These are phyloP conservation scores for Tephrocybe sp. DNA, from an alignment of 768 basidiomycete species.

Conservation along the genomic window DNA sequence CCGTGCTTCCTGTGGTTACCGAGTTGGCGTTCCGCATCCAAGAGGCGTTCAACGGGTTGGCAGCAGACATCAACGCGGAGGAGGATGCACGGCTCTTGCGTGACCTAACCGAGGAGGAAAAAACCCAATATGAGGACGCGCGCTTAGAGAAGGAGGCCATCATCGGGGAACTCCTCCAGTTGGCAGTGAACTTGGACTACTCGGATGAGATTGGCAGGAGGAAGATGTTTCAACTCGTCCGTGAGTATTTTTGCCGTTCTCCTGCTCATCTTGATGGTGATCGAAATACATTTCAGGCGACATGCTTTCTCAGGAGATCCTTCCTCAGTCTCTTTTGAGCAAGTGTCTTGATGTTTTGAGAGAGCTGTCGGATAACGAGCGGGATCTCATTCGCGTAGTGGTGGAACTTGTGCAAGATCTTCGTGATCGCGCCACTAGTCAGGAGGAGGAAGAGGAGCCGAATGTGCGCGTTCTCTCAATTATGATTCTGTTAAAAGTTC, in stretches of 20 bases:
- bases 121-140: slow-evolving; percentile 45
- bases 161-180: slow-evolving; percentile 76
- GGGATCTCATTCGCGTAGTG: slow-evolving; percentile 84
- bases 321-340: slow-evolving; percentile 71
- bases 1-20: slow-evolving; percentile 81
- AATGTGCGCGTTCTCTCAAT: slow-evolving; percentile 14
- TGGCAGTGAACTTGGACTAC: slow-evolving; percentile 84
- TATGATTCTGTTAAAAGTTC: background rate
- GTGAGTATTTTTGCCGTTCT: slow-evolving; percentile 43
- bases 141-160: slow-evolving; percentile 59
- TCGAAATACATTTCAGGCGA: slow-evolving; percentile 54
- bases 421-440: slow-evolving; percentile 48
- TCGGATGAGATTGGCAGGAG: slow-evolving; percentile 89
- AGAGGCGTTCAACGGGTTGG: slow-evolving; percentile 58
- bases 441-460: slow-evolving; percentile 36
- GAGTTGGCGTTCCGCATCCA: slow-evolving; percentile 77
- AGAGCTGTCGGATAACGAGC: slow-evolving; percentile 68
- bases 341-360: slow-evolving; percentile 83
- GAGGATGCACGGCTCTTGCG: slow-evolving; percentile 24
- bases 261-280: slow-evolving; percentile 3
- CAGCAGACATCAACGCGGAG: slow-evolving; percentile 22
- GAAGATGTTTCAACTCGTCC: slow-evolving; percentile 84
- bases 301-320: slow-evolving; percentile 72
- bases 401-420: slow-evolving; percentile 88
- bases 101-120: slow-evolving; percentile 32